Percentiles rank a stretch among this genome's conserved stretches.
phyloP scores from a whole-genome alignment of 2,329 filamentous ascomycete species.

The Kalaharituber pfeilii region DNA sequence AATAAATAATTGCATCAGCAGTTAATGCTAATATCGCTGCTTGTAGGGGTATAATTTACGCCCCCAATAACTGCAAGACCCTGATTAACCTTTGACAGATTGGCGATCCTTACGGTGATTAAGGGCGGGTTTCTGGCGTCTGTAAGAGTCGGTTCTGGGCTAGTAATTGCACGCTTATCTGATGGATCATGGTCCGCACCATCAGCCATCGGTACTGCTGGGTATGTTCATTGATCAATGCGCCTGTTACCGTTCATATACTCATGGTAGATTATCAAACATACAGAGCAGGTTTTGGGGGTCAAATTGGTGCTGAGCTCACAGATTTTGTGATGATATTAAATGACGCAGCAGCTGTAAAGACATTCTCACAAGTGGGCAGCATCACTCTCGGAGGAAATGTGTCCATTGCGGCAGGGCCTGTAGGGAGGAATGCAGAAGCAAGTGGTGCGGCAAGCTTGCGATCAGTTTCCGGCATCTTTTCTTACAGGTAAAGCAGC shows the following conservation, averaged over 20 bases:
- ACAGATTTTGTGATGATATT: slow-evolving; percentile 93
- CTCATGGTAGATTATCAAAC: no score
- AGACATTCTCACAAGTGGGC: slow-evolving; percentile 82
- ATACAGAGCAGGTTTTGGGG: slow-evolving; percentile 62
- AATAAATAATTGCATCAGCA: not conserved
- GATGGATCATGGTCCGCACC: slow-evolving; percentile 68
- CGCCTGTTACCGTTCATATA: not conserved
- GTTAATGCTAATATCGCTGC: not conserved
- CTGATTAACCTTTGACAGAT: slow-evolving; percentile 23
- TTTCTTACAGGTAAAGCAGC: slow-evolving; percentile 49
- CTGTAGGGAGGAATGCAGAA: slow-evolving; percentile 85
- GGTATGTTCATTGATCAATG: slow-evolving; percentile 19
- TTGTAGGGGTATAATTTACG: slow-evolving; percentile 4
- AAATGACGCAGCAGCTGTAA: slow-evolving; percentile 76
- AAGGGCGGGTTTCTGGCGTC: slow-evolving; percentile 77
- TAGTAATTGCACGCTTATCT: slow-evolving; percentile 61
- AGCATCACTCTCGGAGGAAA: slow-evolving; percentile 83
- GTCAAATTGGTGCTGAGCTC: slow-evolving; percentile 72
- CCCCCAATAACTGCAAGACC: not conserved
- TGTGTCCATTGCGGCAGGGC: slow-evolving; percentile 85
- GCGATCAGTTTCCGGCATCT: slow-evolving; percentile 76
- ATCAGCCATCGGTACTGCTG: slow-evolving; percentile 61
- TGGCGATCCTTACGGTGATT: slow-evolving; percentile 70
- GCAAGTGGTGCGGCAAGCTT: slow-evolving; percentile 85
- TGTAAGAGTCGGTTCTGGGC: slow-evolving; percentile 61